Conservation (phyloP, 768 basidiomycete genomes). For the Candolleomyces aberdarensis region DNA sequence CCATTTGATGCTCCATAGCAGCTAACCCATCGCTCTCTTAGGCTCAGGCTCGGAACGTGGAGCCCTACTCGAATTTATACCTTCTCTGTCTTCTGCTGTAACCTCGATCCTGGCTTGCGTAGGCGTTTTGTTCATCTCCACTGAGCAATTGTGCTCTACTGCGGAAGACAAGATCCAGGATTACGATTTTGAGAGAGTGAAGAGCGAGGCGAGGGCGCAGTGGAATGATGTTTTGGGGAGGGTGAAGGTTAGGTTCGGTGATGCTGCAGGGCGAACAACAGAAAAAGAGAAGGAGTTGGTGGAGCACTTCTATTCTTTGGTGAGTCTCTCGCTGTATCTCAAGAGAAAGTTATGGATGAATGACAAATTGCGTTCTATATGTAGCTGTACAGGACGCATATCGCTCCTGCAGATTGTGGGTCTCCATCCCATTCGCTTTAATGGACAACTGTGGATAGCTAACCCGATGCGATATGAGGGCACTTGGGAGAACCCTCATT, state of each 20-base stretch:
- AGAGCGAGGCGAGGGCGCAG: conserved; percentile 35
- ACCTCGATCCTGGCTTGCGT: conserved; percentile 56
- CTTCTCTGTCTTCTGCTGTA: conserved; percentile 27
- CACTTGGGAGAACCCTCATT: conserved; percentile 61
- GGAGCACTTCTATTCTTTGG: conserved; percentile 57
- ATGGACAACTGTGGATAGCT: neutral
- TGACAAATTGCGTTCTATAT: neutral
- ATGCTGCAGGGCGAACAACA: conserved; percentile 23
- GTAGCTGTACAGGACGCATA: conserved; percentile 58
- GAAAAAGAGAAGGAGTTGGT: conserved; percentile 48
- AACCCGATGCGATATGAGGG: conserved; percentile 28
- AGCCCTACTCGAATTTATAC: conserved; percentile 49
- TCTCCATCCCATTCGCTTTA: neutral
- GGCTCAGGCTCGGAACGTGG: conserved; percentile 51
- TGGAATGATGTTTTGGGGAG: conserved; percentile 61
- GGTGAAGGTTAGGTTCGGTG: conserved; percentile 38
- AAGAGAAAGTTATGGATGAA: neutral
- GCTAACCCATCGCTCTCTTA: conserved; percentile 12
- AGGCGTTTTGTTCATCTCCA: conserved; percentile 64
- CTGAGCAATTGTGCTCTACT: conserved; percentile 55
- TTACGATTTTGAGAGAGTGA: conserved; percentile 52
- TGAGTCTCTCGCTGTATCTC: conserved; percentile 18
- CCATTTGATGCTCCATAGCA: no score
- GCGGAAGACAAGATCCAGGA: conserved; percentile 59
- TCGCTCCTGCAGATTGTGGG: conserved; percentile 64